Base-by-base conservation (phyloP, 305 asterid genomes). In the Withania somnifera region DNA sequence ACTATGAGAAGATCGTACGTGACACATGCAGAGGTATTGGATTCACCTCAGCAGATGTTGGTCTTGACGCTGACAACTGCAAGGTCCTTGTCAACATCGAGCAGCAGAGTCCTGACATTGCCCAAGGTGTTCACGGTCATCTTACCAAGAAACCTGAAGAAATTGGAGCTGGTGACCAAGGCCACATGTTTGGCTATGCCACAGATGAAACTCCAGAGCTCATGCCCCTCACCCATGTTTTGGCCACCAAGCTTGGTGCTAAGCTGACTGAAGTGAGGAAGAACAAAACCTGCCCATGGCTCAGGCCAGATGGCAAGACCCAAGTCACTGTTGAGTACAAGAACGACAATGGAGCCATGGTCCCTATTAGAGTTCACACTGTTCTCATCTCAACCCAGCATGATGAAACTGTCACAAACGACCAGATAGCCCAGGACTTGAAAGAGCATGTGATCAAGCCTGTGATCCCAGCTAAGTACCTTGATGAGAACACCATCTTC, bases 111-210 rank as follows among this genome's bases (percentile, higher is more conserved):
- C 98, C 98, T 14, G 98, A 93, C 86, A 93, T 93, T 83, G 98
- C 98, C 52, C 98, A 93, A 89, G 98, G 98, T 6, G 97, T 94
- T 82, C 98, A 94, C 4, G 98, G 98, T 19, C 98, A 94, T 84
- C 92, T 94, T 80, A 92, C 96, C 85, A 94, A 94, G 97, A 94
- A 94, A 71, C 98, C 98, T 1, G 98, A 94, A 84, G 98, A 94
- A 26, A 92, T 94, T 22, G 98, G 98, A 82, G 98, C 98, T 20
- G 98, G 98, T 57, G 98, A 94, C 83, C 98, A 92, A 81, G 97
- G 97, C 26, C 97, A 93, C 87, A 93, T 93, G 98, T 93, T 93
- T 51, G 98, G 98, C 24, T 93, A 93, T 47, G 98, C 98, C 61
- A 93, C 98, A 13, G 98, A 93, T 78, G 98, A 93, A 71, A 93